Conservation (phyloP, 1,284 basidiomycete species). For the Psilocybe mexicana region DNA sequence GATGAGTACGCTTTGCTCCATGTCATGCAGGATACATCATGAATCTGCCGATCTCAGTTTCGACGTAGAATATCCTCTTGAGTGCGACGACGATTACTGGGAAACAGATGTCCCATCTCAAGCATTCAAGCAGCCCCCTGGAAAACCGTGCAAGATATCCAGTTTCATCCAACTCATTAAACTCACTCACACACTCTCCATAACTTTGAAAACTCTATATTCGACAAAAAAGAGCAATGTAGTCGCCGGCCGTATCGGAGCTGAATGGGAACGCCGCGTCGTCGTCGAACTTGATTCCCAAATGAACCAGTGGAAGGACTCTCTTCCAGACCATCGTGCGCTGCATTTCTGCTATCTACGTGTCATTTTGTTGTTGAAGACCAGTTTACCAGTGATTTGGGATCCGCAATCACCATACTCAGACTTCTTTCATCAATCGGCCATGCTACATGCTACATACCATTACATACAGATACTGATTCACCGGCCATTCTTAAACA, state of each 20-base stretch:
- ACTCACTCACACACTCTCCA: constrained; percentile 59
- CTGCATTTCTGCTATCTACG: constrained; percentile 7
- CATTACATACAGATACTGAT: constrained; percentile 61
- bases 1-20: constrained; percentile 60
- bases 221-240: constrained; percentile 51
- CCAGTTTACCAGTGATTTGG: constrained; percentile 50
- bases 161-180: constrained; percentile 55
- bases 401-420: constrained; percentile 52
- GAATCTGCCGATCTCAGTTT: constrained; percentile 40
- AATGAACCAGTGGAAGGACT: constrained; percentile 63
- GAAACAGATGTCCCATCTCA: constrained; percentile 42
- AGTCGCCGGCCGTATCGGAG: constrained; percentile 50
- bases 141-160: constrained; percentile 46
- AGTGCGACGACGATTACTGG: constrained; percentile 74
- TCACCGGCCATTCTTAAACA: constrained; percentile 39
- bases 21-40: not conserved
- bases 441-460: constrained; percentile 55
- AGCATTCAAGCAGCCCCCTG: constrained; percentile 49
- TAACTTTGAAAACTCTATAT: constrained; percentile 51
- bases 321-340: constrained; percentile 50
- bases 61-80: constrained; percentile 65
- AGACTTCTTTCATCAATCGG: constrained; percentile 61
- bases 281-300: constrained; percentile 65
- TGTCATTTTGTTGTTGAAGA: not conserved
- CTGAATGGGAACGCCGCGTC: constrained; percentile 49